These are phyloP conservation scores for Rhodosporidiobolus sp. DNA, from an alignment of 768 basidiomycete species.

Conservation along the genomic window DNA sequence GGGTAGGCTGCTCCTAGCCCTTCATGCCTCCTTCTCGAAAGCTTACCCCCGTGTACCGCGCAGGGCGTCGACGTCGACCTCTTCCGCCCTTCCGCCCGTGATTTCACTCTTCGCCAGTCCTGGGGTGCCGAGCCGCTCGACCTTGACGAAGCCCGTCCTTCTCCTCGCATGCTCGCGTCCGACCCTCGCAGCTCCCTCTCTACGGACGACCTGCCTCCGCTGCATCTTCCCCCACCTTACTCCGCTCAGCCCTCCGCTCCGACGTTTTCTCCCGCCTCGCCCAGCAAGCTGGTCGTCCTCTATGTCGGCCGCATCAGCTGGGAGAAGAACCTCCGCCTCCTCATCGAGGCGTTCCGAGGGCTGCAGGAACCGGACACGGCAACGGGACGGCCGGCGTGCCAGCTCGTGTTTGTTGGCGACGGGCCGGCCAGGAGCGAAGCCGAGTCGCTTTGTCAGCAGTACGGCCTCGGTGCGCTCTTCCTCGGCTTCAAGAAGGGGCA, in stretches of 20 bases:
- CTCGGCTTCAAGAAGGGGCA: slow-evolving; percentile 50
- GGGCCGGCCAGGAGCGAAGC: slow-evolving; percentile 51
- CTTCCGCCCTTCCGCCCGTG: slow-evolving; percentile 48
- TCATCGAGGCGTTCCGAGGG: slow-evolving; percentile 49
- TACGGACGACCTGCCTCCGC: slow-evolving; percentile 22
- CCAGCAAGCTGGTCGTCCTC: slow-evolving; percentile 45
- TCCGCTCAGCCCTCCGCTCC: not conserved
- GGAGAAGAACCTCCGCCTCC: slow-evolving; percentile 54
- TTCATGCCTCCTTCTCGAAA: accelerated
- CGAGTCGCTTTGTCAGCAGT: slow-evolving; percentile 46
- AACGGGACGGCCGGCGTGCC: slow-evolving; percentile 33
- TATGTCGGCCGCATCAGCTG: slow-evolving; percentile 52
- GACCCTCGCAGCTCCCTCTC: not conserved
- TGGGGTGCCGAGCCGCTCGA: slow-evolving; percentile 45
- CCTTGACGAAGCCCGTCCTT: slow-evolving; percentile 24
- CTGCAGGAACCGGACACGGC: slow-evolving; percentile 33
- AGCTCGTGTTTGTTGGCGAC: slow-evolving; percentile 52
- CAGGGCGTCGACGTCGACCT: slow-evolving; percentile 50
- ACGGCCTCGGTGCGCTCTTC: slow-evolving; percentile 49
- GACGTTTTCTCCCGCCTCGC: not conserved
- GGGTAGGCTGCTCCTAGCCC: slow-evolving; percentile 25
- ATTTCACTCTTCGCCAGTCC: slow-evolving; percentile 41
- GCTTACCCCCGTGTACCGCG: not conserved
- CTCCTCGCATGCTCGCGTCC: slow-evolving; percentile 10
- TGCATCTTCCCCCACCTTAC: slow-evolving; percentile 22